Evolutionary conservation across 495 filamentous ascomycete species (phyloP).

Genomic region (Tuber brumale): DNA sequence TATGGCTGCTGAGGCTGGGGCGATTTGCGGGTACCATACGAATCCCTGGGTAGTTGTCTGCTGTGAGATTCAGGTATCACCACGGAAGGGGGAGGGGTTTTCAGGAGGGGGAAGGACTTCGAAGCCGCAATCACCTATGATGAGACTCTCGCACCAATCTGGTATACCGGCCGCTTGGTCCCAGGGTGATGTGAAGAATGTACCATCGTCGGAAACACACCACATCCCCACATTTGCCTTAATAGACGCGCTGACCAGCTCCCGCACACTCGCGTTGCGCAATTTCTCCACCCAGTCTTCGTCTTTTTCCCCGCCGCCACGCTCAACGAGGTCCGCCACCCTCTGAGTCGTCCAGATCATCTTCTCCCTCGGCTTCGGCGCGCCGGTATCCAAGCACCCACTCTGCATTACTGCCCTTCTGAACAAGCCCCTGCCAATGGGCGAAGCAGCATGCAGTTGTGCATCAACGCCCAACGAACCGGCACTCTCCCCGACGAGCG

Average conservation of each 20-base stretch:
- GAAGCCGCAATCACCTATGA: background rate
- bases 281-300: conserved; percentile 1
- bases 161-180: background rate
- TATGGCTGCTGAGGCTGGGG: background rate
- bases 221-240: background rate
- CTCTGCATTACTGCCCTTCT: conserved; percentile 15
- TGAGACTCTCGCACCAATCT: background rate
- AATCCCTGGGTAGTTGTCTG: background rate
- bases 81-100: background rate
- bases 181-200: background rate
- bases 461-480: conserved; percentile 22
- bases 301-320: background rate
- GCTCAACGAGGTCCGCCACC: background rate
- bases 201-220: conserved; percentile 1
- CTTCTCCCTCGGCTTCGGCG: background rate
- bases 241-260: background rate
- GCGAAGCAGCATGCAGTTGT: conserved; percentile 1
- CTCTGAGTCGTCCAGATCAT: background rate
- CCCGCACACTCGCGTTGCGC: background rate
- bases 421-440: conserved; percentile 8
- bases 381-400: background rate
- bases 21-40: background rate
- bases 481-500: conserved; percentile 52
- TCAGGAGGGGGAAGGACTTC: background rate
- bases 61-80: background rate